These are phyloP conservation scores for Calophaca sinica DNA, from an alignment of 306 rosid species.

Conservation along the genomic window DNA sequence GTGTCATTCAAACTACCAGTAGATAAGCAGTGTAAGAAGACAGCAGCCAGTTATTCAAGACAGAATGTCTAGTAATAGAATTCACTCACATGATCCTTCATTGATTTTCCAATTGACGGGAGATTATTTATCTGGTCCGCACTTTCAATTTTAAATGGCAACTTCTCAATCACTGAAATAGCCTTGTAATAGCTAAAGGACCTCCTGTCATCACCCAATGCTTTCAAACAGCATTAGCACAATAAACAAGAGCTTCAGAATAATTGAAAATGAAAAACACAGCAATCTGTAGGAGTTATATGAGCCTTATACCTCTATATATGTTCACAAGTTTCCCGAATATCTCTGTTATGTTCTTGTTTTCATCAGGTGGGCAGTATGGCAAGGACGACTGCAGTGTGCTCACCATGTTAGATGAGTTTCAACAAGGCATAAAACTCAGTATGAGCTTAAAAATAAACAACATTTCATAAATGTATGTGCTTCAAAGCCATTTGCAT, in stretches of 20 bases:
- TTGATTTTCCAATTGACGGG: conserved; percentile 87
- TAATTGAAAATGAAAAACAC: conserved; percentile 20
- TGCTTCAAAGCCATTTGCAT: conserved; percentile 25
- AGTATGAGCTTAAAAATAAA: conserved; percentile 23
- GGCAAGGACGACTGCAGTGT: conserved; percentile 59
- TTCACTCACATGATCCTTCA: conserved; percentile 87
- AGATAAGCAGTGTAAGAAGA: conserved; percentile 33
- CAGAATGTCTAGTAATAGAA: conserved; percentile 13
- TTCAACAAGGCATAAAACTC: conserved; percentile 37
- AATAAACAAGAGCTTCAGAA: conserved; percentile 44
- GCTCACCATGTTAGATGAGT: conserved; percentile 34
- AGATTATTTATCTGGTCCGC: conserved; percentile 73
- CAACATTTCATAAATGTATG: background rate
- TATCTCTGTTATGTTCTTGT: conserved; percentile 80
- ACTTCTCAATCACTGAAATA: conserved; percentile 79
- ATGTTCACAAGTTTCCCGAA: conserved; percentile 87
- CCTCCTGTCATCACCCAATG: conserved; percentile 90
- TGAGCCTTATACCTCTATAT: conserved; percentile 72
- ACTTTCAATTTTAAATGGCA: conserved; percentile 80
- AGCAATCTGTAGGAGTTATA: conserved; percentile 7
- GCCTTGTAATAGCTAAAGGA: conserved; percentile 98
- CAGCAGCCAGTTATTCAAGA: conserved; percentile 14
- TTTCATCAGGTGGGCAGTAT: conserved; percentile 83
- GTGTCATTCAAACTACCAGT: conserved; percentile 25
- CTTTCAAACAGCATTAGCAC: conserved; percentile 56